These are phyloP conservation scores for Fusarium sp. DNA, from an alignment of 2,329 filamentous ascomycete genomes.

Conservation along the genomic window DNA sequence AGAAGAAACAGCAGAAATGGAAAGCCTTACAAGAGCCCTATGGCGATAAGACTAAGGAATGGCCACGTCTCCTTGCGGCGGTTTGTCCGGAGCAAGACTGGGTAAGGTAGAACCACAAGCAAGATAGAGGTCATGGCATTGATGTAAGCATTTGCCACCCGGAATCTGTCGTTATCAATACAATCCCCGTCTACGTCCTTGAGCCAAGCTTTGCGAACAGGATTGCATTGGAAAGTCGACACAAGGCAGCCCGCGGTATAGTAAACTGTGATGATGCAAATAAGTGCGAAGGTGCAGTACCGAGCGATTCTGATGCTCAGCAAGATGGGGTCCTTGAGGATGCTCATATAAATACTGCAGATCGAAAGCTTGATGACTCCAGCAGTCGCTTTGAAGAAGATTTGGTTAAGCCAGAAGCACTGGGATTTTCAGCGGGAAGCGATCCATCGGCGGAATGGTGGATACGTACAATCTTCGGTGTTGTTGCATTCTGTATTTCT, in stretches of 20 bases:
- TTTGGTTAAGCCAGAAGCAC: conserved; percentile 16
- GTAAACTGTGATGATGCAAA: neutral
- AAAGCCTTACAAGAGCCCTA: neutral
- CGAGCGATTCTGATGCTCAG: neutral
- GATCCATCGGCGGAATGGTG: too few relatives aligned
- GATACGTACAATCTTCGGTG: neutral
- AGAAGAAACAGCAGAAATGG: too few relatives aligned
- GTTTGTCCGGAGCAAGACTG: neutral
- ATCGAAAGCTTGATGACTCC: conserved; percentile 3
- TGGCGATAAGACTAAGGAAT: neutral
- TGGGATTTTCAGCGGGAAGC: neutral
- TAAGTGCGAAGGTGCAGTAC: neutral
- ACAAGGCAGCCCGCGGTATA: neutral
- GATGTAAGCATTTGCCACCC: neutral
- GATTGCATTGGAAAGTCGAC: neutral
- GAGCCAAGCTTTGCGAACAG: neutral
- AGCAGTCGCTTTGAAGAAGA: conserved; percentile 2
- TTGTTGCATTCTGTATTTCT: neutral
- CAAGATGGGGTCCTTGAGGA: neutral
- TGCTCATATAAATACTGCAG: conserved; percentile 4
- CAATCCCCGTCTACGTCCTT: neutral
- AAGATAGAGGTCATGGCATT: neutral
- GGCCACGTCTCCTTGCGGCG: conserved; percentile 1
- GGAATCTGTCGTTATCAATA: conserved; percentile 1
- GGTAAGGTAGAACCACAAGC: neutral